Conservation (phyloP, 805 yeast species). For the Candida vartiovaarae region DNA sequence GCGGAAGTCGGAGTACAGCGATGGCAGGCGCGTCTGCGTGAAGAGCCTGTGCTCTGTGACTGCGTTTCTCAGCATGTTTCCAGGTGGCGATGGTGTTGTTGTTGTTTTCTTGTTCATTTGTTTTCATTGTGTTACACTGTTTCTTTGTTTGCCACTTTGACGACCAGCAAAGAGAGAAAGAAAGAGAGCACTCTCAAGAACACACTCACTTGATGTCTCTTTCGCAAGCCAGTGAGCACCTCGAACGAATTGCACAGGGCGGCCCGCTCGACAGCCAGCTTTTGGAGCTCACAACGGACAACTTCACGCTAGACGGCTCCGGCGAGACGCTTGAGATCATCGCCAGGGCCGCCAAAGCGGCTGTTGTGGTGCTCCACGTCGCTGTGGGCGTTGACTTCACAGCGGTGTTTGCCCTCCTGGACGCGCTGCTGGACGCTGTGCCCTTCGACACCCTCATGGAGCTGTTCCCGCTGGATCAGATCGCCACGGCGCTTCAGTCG, state of each 20-base stretch:
- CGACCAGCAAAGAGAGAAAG: no score
- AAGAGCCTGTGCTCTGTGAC: conserved; percentile 18
- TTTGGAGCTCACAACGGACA: conserved; percentile 1
- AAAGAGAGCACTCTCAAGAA: no score
- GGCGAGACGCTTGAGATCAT: conserved; percentile 1
- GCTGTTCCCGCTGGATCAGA: conserved; percentile 11
- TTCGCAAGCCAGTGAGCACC: neutral
- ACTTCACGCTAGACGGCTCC: conserved; percentile 6
- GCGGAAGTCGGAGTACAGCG: conserved; percentile 34
- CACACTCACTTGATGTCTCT: no score
- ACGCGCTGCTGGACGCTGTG: conserved; percentile 7
- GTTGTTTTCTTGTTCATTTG: neutral
- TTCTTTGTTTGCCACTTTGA: no score
- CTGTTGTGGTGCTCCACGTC: conserved; percentile 3
- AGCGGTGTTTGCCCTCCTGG: conserved; percentile 12
- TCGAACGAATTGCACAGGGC: neutral
- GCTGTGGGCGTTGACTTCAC: conserved; percentile 9
- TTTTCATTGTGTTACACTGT: neutral
- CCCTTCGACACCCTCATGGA: conserved; percentile 14
- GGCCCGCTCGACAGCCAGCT: neutral
- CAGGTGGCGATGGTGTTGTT: neutral
- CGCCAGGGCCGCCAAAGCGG: conserved; percentile 1
- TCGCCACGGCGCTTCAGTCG: conserved; percentile 17
- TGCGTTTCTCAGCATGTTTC: conserved; percentile 12
- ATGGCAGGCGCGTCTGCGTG: conserved; percentile 29